Percentiles rank a stretch among this genome's conserved stretches.
These are phyloP conservation scores for Fennellomyces sp. DNA, from an alignment of 371 early-diverging fungal genomes.

Conservation along the genomic window DNA sequence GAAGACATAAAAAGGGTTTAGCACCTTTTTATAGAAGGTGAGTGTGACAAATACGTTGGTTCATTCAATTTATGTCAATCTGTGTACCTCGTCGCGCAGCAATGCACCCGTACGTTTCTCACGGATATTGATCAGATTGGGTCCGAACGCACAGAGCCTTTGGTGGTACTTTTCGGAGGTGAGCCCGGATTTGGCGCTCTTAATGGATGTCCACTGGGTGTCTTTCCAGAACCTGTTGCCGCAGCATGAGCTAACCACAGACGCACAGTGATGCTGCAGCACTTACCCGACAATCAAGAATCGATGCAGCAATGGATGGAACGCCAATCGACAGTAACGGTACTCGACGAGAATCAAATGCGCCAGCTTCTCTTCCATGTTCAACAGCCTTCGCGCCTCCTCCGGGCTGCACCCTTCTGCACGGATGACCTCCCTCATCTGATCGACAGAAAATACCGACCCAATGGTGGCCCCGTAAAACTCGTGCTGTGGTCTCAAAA, in stretches of 20 bases:
- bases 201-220: slow-evolving; percentile 61
- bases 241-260: background rate
- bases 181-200: slow-evolving; percentile 58
- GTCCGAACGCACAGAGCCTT: slow-evolving; percentile 80
- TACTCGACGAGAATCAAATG: slow-evolving; percentile 71
- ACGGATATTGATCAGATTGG: slow-evolving; percentile 81
- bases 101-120: slow-evolving; percentile 78
- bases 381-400: slow-evolving; percentile 22
- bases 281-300: slow-evolving; percentile 70
- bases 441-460: slow-evolving; percentile 64
- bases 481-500: slow-evolving; percentile 57
- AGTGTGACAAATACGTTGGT: background rate
- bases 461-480: slow-evolving; percentile 72
- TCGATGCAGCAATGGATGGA: slow-evolving; percentile 72
- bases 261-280: background rate
- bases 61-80: background rate
- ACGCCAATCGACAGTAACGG: slow-evolving; percentile 85
- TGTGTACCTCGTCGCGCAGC: slow-evolving; percentile 77
- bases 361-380: slow-evolving; percentile 33
- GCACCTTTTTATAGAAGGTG: slow-evolving; percentile 24
- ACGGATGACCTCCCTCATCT: slow-evolving; percentile 37
- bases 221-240: slow-evolving; percentile 74
- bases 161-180: slow-evolving; percentile 55
- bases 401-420: slow-evolving; percentile 25
- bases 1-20: slow-evolving; percentile 94